Evolutionary conservation across 2,329 filamentous ascomycete species (phyloP), one percentile per base, ranked within the genome.

Genomic region (Leptographium radiaticola): DNA sequence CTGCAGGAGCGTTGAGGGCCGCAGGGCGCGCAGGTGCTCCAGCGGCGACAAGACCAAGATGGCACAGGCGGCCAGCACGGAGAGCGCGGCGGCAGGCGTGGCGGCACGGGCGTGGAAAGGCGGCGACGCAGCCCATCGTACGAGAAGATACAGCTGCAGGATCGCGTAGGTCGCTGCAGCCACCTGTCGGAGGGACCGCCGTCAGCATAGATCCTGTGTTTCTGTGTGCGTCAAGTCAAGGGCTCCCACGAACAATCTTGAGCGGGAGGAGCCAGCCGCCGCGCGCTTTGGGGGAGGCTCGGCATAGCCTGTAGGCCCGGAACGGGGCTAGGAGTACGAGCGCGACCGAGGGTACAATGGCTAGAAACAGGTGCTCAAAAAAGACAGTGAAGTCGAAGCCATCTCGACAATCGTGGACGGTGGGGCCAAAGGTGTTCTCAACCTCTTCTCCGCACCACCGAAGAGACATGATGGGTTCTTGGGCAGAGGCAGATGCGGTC

Each of bases 381-480:
- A 72, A 69, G 15, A 79, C 62, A 3, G 72, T 74, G 48, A 77
- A 73, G 61, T 80, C 77, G 53, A 74, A 52, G 18, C 43, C 44
- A 18, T 34, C 51, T 9, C 52, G 46, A 31, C 52, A 53, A n/a
- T n/a, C 46, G n/a, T 15, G 31, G 33, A 54, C 52, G 9, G 36
- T 42, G 2, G 52, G 52, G 7, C 52, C 52, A 33, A 54, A 45
- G 30, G 36, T 34, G 40, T 46, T 45, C 20, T 52, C 42, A 20
- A 48, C 31, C 13, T 48, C 16, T 31, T 36, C 31, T 48, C 45
- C 45, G 20, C 45, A 48, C 45, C 45, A 48, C 45, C 31, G 31
- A 36, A 48, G 45, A 48, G 31, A 36, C 45, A 48, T 48, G 31
- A 36, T 48, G 11, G 45, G 45, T 9, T 47, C 45, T 47, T n/a